These are phyloP conservation scores for Vitis hybrid DNA, from an alignment of 177 flowering plant genomes.

Conservation along the genomic window DNA sequence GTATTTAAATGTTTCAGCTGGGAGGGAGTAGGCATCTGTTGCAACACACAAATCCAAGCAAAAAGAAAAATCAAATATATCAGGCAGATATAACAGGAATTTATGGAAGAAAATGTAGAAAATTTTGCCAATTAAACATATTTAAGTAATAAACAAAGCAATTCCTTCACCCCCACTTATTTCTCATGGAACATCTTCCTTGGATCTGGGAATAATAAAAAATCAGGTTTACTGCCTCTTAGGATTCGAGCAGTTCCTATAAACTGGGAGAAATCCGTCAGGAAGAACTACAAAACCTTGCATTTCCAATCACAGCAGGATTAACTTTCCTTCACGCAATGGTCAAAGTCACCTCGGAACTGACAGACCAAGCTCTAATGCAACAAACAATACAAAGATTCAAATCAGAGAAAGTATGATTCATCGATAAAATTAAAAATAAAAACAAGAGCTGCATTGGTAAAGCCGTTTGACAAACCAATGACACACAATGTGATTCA, in stretches of 20 bases:
- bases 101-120: background rate
- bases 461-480: background rate
- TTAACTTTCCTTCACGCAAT: background rate
- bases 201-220: slow-evolving; percentile 8
- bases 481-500: background rate
- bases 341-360: slow-evolving; percentile 71
- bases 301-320: slow-evolving; percentile 8
- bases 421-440: background rate
- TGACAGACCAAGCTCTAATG: slow-evolving; percentile 65
- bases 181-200: background rate
- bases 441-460: background rate
- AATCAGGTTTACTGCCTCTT: background rate
- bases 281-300: slow-evolving; percentile 16
- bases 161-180: background rate
- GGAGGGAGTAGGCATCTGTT: too few relatives aligned
- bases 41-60: too few relatives aligned
- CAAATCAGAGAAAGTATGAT: slow-evolving; percentile 22
- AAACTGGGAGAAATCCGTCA: background rate
- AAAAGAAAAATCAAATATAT: too few relatives aligned
- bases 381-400: slow-evolving; percentile 23
- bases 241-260: background rate
- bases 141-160: background rate
- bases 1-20: too few relatives aligned
- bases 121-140: background rate
- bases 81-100: too few relatives aligned